Evolutionary conservation across 2,329 filamentous ascomycete species (phyloP), one percentile per base, ranked within the genome.

Genomic region (Tolypocladium tundrense): DNA sequence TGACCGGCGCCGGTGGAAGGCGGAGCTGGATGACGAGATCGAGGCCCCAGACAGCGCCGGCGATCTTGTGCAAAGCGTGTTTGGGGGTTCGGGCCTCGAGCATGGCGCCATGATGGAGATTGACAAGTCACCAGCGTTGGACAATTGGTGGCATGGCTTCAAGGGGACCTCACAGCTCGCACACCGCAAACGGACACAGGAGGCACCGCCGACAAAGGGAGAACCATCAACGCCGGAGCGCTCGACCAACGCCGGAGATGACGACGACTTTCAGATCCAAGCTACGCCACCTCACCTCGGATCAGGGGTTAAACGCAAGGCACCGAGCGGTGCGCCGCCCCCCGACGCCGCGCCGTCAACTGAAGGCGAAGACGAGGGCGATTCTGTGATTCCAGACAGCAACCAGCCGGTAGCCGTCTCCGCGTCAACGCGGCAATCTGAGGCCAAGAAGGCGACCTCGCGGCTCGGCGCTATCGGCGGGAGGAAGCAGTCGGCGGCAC

Each of bases 191-290:
- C 63, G 65, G 52, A 19, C 50, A 11, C 31, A 53, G 24, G 60
- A 61, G 54, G 45, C 54, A 33, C 27, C 53, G 63, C 35, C 62
- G 55, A 11, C 40, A 21, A 53, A 40, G 8, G 51, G 55, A 52
- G 60, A 51, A 19, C 57, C 59, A 1, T 56, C 65, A 1, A 60
- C 64, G 5, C 59, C 61, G 19, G 52, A 60, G 14, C 19, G 43
- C 11, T 59, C 65, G 14, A 60, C 61, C 6, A 61, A 62, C 7
- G 60, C 61, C n/a, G 71, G 71, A 4, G 74, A 78, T 13, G 76
- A 77, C n/a, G 76, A 76, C 51, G 79, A 80, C 57, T 82, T 82
- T 53, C 75, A 82, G 60, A 70, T 81, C 9, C 80, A 81, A 59
- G 68, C 72, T 24, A 79, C 78, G 1, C 79, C 79, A 3, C 73